These are phyloP conservation scores for Paramecium tetraurelia DNA, from an alignment of 73 alveolate species.

Conservation along the genomic window DNA sequence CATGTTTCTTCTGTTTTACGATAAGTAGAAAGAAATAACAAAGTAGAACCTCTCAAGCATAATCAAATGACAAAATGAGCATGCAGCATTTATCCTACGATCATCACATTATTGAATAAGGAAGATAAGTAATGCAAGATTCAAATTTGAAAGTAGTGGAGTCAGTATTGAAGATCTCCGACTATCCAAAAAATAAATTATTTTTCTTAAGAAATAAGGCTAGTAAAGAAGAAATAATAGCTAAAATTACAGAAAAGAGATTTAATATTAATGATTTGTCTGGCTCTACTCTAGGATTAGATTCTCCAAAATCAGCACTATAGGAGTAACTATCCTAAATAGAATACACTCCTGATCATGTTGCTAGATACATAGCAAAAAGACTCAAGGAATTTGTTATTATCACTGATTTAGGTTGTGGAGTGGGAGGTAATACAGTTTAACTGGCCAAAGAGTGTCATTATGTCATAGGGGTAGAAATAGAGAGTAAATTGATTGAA, in stretches of 20 bases:
- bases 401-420: conserved; percentile 46
- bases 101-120: neutral
- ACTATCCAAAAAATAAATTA: conserved; percentile 11
- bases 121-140: neutral
- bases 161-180: neutral
- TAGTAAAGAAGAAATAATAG: neutral
- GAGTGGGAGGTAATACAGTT: neutral
- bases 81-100: neutral
- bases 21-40: neutral
- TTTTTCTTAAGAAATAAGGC: conserved; percentile 1
- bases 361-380: conserved; percentile 15
- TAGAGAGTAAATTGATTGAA: neutral
- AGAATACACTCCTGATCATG: neutral
- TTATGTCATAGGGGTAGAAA: conserved; percentile 13
- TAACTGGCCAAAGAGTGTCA: conserved; percentile 32
- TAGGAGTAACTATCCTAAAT: neutral
- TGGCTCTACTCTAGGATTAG: neutral
- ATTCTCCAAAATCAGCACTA: neutral
- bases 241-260: neutral
- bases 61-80: neutral
- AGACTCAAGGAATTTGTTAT: neutral
- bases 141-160: neutral
- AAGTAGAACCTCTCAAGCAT: neutral
- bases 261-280: neutral
- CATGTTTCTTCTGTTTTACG: neutral